Evolutionary conservation across 2,329 filamentous ascomycete species (phyloP).

Genomic region (Purpureocillium lavendulum): DNA sequence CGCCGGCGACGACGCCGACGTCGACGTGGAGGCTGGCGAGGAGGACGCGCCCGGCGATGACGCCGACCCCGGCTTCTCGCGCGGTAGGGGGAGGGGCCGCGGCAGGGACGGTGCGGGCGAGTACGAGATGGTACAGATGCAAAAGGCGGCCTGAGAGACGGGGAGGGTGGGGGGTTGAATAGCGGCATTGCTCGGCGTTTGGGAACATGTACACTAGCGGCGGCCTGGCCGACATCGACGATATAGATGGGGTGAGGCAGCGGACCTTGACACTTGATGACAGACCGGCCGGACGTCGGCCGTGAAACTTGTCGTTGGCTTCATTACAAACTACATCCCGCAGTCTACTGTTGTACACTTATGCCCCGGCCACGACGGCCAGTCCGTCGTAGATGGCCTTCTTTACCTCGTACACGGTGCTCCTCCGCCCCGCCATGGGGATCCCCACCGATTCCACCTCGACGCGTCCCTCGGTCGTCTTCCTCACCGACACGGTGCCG

Average conservation of each 20-base stretch:
- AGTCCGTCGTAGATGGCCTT: slow-evolving; percentile 88
- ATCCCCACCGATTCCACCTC: slow-evolving; percentile 72
- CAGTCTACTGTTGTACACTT: slow-evolving; percentile 3
- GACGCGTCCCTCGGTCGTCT: slow-evolving; percentile 77
- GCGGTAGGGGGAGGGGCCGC: slow-evolving; percentile 42
- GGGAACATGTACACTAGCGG: slow-evolving; percentile 2
- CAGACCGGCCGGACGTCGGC: too few species aligned
- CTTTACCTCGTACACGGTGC: slow-evolving; percentile 81
- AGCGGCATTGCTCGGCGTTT: slow-evolving; percentile 24
- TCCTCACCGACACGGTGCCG: slow-evolving; percentile 77
- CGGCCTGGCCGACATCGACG: too few species aligned
- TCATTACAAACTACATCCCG: too few species aligned
- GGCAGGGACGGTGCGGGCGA: slow-evolving; percentile 47
- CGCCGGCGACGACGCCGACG: slow-evolving; percentile 11
- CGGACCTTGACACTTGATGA: too few species aligned
- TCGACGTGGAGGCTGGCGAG: slow-evolving; percentile 12
- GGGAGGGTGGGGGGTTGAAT: too few species aligned
- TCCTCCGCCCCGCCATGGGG: slow-evolving; percentile 29
- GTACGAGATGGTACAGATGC: slow-evolving; percentile 58
- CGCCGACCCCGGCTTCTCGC: slow-evolving; percentile 28
- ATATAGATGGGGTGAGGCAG: too few species aligned
- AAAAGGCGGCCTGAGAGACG: slow-evolving; percentile 11
- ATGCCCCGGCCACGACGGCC: slow-evolving; percentile 77
- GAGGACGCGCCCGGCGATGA: slow-evolving; percentile 28
- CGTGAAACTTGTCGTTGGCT: too few species aligned